A percentile compares a stretch with the other conserved stretches of the same genome.
These are phyloP conservation scores for Begonia masoniana DNA, from an alignment of 306 rosid species.

Conservation along the genomic window DNA sequence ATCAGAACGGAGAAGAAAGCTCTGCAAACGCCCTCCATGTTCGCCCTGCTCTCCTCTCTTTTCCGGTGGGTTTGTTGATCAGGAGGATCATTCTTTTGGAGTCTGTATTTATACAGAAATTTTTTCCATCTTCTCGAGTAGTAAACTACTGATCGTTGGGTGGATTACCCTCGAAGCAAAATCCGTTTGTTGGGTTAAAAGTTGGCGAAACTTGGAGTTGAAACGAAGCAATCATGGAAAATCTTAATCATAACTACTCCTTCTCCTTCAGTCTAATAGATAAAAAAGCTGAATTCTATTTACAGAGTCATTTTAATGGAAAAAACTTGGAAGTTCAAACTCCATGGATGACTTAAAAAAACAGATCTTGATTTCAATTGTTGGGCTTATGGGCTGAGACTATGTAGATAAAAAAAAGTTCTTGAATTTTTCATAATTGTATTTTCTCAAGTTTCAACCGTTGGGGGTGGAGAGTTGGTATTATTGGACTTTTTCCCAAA, in stretches of 20 bases:
- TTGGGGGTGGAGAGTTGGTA: too few species aligned
- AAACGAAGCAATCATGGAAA: constrained; percentile 24
- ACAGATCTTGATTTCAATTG: neutral
- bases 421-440: too few species aligned
- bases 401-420: too few species aligned
- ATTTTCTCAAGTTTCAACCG: too few species aligned
- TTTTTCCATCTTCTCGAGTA: neutral
- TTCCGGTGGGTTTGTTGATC: neutral
- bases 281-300: neutral
- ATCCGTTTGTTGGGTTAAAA: constrained; percentile 9
- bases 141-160: neutral
- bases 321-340: constrained; percentile 6
- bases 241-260: neutral
- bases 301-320: neutral
- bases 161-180: constrained; percentile 32
- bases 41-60: neutral
- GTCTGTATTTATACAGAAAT: constrained; percentile 6
- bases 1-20: constrained; percentile 18
- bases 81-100: neutral
- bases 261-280: neutral
- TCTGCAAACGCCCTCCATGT: constrained; percentile 53
- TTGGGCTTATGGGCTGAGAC: too few species aligned
- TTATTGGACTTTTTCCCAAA: too few species aligned
- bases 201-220: constrained; percentile 30
- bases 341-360: constrained; percentile 10